Evolutionary conservation across 2,329 filamentous ascomycete species (phyloP).

Genomic region (Didymella exigua): DNA sequence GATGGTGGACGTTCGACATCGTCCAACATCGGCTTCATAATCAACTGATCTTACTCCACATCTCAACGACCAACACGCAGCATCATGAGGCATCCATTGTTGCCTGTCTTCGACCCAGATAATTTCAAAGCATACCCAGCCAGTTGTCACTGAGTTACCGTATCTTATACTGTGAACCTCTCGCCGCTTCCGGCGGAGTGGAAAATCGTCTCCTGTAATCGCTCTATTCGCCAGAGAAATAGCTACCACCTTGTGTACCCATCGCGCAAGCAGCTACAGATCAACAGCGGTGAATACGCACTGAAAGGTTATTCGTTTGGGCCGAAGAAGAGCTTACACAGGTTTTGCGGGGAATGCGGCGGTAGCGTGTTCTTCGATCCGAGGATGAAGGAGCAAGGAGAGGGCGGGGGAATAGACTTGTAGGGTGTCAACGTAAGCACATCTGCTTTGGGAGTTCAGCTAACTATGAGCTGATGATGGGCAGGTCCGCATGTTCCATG

Average conservation of each 20-base stretch:
- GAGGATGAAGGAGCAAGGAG: conserved; percentile 29
- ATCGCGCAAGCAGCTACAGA: conserved; percentile 24
- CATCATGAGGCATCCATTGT: conserved; percentile 23
- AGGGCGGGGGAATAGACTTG: conserved; percentile 24
- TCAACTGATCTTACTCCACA: not conserved
- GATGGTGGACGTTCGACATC: not conserved
- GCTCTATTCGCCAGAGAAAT: conserved; percentile 56
- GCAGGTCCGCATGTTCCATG: conserved; percentile 38
- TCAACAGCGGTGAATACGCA: conserved; percentile 34
- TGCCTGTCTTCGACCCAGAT: conserved; percentile 24
- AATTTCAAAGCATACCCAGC: conserved; percentile 52
- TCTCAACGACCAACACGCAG: not conserved
- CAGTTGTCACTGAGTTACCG: conserved; percentile 60
- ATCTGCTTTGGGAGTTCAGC: not conserved
- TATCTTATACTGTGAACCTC: conserved; percentile 57
- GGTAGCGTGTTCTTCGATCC: conserved; percentile 39
- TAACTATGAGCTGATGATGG: not conserved
- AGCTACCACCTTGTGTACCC: conserved; percentile 58
- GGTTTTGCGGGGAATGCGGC: conserved; percentile 37
- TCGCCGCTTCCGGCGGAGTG: conserved; percentile 56
- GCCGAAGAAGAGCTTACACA: conserved; percentile 30
- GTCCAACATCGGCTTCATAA: not conserved
- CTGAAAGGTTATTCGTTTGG: conserved; percentile 37
- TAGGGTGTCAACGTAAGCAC: conserved; percentile 38
- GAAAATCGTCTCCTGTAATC: conserved; percentile 58